phyloP scores from a whole-genome alignment of 345 rosid genomes.

The Durio zibethinus region DNA sequence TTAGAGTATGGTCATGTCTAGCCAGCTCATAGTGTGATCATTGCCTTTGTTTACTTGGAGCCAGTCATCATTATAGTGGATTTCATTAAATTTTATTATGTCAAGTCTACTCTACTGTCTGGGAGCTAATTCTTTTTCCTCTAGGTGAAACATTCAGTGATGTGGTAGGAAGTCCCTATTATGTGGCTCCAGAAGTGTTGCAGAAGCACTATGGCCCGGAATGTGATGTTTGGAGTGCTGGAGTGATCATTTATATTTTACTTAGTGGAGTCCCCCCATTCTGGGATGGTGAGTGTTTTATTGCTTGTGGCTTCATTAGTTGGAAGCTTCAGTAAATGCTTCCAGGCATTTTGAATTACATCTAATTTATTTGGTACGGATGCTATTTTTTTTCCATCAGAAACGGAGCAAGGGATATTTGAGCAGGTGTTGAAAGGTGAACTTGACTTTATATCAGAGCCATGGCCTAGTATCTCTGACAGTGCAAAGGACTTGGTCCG shows the following conservation, averaged over 20 bases:
- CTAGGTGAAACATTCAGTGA: conserved; percentile 77
- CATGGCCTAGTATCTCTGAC: conserved; percentile 92
- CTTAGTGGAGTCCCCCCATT: conserved; percentile 95
- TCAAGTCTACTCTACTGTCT: not conserved
- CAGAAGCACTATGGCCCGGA: conserved; percentile 78
- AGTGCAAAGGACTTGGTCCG: conserved; percentile 84
- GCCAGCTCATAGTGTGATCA: not conserved
- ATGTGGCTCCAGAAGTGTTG: conserved; percentile 97
- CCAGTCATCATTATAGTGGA: not conserved
- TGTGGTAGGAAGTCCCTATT: conserved; percentile 96
- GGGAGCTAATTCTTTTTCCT: conserved; percentile 8
- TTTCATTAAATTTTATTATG: not conserved
- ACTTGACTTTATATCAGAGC: conserved; percentile 87
- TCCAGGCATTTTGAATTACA: conserved; percentile 6
- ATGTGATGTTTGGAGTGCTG: conserved; percentile 99
- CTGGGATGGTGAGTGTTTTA: conserved; percentile 77
- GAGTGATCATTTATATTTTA: conserved; percentile 86
- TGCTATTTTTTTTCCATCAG: conserved; percentile 40
- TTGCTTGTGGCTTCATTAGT: not conserved
- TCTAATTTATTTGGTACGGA: conserved; percentile 19
- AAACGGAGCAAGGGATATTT: conserved; percentile 94
- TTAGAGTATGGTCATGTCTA: conserved; percentile 2
- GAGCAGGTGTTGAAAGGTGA: conserved; percentile 94
- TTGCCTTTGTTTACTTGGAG: not conserved
- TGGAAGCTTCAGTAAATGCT: conserved; percentile 10